These are phyloP conservation scores for Pestalotiopsis sp. DNA, from an alignment of 2,329 filamentous ascomycete species.

Conservation along the genomic window DNA sequence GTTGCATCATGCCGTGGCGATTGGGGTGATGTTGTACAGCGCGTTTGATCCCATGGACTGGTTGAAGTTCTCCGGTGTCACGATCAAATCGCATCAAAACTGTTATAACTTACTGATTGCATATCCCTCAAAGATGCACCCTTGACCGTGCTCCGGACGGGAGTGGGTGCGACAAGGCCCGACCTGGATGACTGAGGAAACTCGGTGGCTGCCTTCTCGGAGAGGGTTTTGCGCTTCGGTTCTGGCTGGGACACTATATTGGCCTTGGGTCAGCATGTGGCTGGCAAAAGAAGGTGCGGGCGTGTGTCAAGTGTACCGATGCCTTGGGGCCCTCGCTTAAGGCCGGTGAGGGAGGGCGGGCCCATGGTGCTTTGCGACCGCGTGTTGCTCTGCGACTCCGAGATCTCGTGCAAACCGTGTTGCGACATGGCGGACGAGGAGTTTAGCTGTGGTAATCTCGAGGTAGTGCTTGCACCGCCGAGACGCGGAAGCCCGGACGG, in stretches of 20 bases:
- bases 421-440: constrained; percentile 26
- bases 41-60: background rate
- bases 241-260: constrained; percentile 54
- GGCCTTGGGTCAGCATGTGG: constrained; percentile 20
- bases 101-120: constrained; percentile 8
- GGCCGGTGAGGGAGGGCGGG: constrained; percentile 37
- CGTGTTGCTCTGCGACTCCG: constrained; percentile 63
- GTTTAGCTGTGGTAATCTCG: constrained; percentile 25
- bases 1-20: background rate
- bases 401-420: constrained; percentile 53
- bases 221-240: constrained; percentile 62
- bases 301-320: constrained; percentile 38
- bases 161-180: constrained; percentile 38
- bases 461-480: constrained; percentile 18
- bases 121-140: constrained; percentile 41
- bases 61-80: background rate
- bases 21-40: background rate
- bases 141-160: constrained; percentile 46
- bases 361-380: constrained; percentile 47
- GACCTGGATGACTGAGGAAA: constrained; percentile 37
- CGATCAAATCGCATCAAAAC: background rate
- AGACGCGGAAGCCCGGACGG: constrained; percentile 16
- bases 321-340: constrained; percentile 55
- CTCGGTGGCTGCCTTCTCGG: constrained; percentile 54
- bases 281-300: constrained; percentile 16